phyloP scores from a whole-genome alignment of 192 early-diverging fungal species.

The Coemansia sp. region DNA sequence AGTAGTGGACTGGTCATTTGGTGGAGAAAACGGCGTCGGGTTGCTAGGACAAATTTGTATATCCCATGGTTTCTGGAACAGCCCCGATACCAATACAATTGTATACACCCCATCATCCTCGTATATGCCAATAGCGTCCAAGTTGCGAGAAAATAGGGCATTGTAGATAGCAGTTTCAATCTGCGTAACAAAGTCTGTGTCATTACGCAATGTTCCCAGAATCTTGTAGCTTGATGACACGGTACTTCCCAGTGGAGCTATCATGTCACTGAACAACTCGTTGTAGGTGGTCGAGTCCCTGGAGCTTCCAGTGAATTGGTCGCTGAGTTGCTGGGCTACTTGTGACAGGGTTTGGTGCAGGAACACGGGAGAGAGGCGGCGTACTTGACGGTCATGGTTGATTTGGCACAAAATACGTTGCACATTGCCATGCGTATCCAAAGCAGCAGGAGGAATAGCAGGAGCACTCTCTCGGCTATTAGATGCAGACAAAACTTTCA shows the following conservation, averaged over 20 bases:
- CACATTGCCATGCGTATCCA: slow-evolving; percentile 15
- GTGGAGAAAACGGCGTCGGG: slow-evolving; percentile 10
- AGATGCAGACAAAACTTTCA: neutral
- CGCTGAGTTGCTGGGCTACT: slow-evolving; percentile 26
- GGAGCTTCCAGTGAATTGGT: slow-evolving; percentile 10
- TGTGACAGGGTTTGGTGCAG: slow-evolving; percentile 38
- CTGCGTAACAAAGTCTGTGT: slow-evolving; percentile 14
- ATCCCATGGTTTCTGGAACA: slow-evolving; percentile 8
- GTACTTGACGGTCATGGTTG: slow-evolving; percentile 36
- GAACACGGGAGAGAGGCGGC: slow-evolving; percentile 37
- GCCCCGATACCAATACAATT: slow-evolving; percentile 34
- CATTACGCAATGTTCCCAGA: slow-evolving; percentile 21
- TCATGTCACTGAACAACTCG: slow-evolving; percentile 7
- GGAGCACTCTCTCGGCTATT: neutral
- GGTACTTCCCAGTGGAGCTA: slow-evolving; percentile 27
- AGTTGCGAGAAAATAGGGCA: slow-evolving; percentile 38
- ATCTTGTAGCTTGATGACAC: slow-evolving; percentile 47
- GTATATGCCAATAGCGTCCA: slow-evolving; percentile 46
- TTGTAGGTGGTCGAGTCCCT: slow-evolving; percentile 17
- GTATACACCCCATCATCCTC: slow-evolving; percentile 37
- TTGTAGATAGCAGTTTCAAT: slow-evolving; percentile 27
- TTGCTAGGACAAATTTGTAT: slow-evolving; percentile 26
- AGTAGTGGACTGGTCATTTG: neutral
- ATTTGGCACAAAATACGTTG: slow-evolving; percentile 35
- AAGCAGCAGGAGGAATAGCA: neutral